A percentile compares a stretch with the other conserved stretches of the same genome.
phyloP scores from a whole-genome alignment of 2,329 filamentous ascomycete species.

The Dactylonectria macrodidyma region DNA sequence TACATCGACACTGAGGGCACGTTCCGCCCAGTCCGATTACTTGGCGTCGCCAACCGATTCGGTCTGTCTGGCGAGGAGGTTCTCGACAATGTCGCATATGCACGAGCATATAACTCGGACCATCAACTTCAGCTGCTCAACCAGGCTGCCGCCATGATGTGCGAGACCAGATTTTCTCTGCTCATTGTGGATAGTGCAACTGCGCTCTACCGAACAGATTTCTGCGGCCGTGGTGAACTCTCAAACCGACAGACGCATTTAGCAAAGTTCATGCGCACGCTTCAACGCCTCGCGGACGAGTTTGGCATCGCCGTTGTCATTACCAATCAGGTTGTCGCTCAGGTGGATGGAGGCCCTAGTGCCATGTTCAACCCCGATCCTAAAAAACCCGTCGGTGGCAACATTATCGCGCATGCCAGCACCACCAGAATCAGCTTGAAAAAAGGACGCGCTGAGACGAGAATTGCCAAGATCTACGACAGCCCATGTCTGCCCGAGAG shows the following conservation, averaged over 20 bases:
- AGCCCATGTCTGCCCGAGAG: slow-evolving; percentile 97
- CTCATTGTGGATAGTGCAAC: slow-evolving; percentile 97
- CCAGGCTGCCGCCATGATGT: slow-evolving; percentile 99
- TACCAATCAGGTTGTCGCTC: slow-evolving; percentile 98
- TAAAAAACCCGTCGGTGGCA: slow-evolving; percentile 98
- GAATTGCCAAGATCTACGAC: slow-evolving; percentile 99
- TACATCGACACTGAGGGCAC: slow-evolving; percentile 99
- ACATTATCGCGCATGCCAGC: slow-evolving; percentile 98
- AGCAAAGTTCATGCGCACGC: slow-evolving; percentile 88
- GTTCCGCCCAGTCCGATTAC: slow-evolving; percentile 90
- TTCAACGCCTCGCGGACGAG: slow-evolving; percentile 83
- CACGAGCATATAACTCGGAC: slow-evolving; percentile 97
- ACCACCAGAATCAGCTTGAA: slow-evolving; percentile 95
- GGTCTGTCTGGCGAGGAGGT: slow-evolving; percentile 97
- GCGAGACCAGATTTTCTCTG: slow-evolving; percentile 96
- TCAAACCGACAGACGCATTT: slow-evolving; percentile 93
- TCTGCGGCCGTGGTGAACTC: slow-evolving; percentile 94
- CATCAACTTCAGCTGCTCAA: slow-evolving; percentile 96
- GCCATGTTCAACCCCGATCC: slow-evolving; percentile 99
- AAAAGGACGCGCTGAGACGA: slow-evolving; percentile 94
- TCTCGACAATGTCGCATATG: slow-evolving; percentile 97
- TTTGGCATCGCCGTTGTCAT: slow-evolving; percentile 99
- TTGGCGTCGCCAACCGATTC: slow-evolving; percentile 94
- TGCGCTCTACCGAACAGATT: slow-evolving; percentile 95
- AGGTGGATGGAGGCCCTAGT: slow-evolving; percentile 95